phyloP scores from a whole-genome alignment of 2,329 filamentous ascomycete genomes.

The Zopfia rhizophila region DNA sequence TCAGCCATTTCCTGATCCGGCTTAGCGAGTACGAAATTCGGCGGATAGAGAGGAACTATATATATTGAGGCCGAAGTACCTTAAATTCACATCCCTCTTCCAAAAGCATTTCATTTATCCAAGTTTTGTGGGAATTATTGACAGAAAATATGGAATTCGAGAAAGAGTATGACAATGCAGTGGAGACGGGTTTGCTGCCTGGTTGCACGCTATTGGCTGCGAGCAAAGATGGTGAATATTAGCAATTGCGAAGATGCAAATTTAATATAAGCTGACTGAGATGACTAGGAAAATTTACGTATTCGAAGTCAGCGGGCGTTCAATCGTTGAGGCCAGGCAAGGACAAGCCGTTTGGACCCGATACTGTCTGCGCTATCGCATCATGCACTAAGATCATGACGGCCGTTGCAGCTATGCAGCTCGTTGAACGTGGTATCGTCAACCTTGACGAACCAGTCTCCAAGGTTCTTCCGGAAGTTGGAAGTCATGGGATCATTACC shows the following conservation, averaged over 20 bases:
- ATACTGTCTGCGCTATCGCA: conserved; percentile 58
- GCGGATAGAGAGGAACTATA: no score
- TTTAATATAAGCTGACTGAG: not conserved
- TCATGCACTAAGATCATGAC: conserved; percentile 54
- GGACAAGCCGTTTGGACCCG: conserved; percentile 13
- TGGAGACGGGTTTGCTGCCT: conserved; percentile 4
- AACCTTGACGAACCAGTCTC: conserved; percentile 30
- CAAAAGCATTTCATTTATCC: no score
- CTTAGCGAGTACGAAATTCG: no score
- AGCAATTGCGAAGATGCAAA: not conserved
- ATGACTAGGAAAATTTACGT: conserved; percentile 5
- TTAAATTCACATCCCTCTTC: no score
- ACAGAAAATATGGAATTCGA: conserved; percentile 11
- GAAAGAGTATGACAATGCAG: conserved; percentile 9
- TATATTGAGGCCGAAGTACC: no score
- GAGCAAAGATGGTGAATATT: conserved; percentile 10
- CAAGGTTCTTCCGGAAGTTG: conserved; percentile 37
- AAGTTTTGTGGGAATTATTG: no score
- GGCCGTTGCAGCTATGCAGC: conserved; percentile 29
- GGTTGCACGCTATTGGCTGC: conserved; percentile 20
- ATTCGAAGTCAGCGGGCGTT: conserved; percentile 14
- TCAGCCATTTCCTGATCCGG: no score
- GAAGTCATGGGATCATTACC: conserved; percentile 45
- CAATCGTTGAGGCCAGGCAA: conserved; percentile 12
- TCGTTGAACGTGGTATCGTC: conserved; percentile 36